Percentiles rank a stretch among this genome's conserved stretches.
Conservation (phyloP, 2,329 filamentous ascomycete species). For the Fusarium sp. region DNA sequence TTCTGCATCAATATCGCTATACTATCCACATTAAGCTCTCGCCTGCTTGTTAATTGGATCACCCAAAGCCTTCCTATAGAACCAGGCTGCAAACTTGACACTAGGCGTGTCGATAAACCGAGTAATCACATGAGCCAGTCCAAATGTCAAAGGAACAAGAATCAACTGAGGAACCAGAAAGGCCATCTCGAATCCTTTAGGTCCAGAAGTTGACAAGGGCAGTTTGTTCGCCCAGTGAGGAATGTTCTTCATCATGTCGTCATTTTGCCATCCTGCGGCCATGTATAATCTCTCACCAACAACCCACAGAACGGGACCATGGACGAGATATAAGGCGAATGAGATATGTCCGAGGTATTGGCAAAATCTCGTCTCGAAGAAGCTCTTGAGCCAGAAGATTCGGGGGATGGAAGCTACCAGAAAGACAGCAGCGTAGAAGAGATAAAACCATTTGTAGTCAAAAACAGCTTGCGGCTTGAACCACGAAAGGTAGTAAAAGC, state of each 20-base stretch:
- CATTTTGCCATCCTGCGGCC: conserved; percentile 65
- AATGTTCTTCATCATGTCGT: conserved; percentile 61
- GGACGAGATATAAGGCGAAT: conserved; percentile 71
- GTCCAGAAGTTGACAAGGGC: conserved; percentile 64
- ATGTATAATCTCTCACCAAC: conserved; percentile 73
- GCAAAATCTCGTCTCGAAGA: conserved; percentile 68
- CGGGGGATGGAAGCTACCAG: conserved; percentile 66
- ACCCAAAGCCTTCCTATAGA: conserved; percentile 61
- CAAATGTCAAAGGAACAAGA: conserved; percentile 68
- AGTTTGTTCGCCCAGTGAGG: conserved; percentile 68
- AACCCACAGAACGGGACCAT: conserved; percentile 69
- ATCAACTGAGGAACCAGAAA: conserved; percentile 71
- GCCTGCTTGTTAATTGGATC: conserved; percentile 31
- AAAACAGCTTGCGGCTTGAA: conserved; percentile 74
- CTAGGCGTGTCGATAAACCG: conserved; percentile 68
- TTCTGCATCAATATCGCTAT: conserved; percentile 10
- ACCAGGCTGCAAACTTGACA: conserved; percentile 66
- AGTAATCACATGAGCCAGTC: conserved; percentile 67
- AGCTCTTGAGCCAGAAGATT: conserved; percentile 66
- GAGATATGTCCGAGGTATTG: conserved; percentile 73
- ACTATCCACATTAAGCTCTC: conserved; percentile 5
- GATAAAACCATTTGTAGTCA: conserved; percentile 75
- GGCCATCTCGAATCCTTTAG: conserved; percentile 68
- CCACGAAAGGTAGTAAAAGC: conserved; percentile 69
- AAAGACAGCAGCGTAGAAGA: conserved; percentile 69